Base-by-base conservation (phyloP, 257 asterid genomes). In the Scutellaria minor region DNA sequence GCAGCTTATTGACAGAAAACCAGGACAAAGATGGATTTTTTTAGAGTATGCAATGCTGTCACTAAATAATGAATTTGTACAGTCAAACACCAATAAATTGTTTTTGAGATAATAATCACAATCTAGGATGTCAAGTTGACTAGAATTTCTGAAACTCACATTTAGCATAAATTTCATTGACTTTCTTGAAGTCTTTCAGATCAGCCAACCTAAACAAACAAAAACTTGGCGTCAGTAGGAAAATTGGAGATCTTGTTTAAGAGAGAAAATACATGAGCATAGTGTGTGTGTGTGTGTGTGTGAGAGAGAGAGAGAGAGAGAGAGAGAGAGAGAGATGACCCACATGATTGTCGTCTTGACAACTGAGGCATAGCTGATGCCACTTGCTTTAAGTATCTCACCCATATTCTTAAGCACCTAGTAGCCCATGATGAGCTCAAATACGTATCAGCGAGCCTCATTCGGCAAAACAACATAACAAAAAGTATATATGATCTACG, bases 311-410 rank as follows among this genome's bases (percentile, higher is more conserved):
- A 59, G 55, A 59, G 50, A n/a, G 13, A 9, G 70, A 48, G 58
- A 46, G 39, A 65, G 69, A 60, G 55, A 60, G 50, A 14, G 13
- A 9, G 54, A 47, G 65, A 81, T 44, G 70, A 67, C 97, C 12
- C 70, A 95, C 99, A 95, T 83, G 78, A 95, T 95, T 56, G 99
- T 95, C 46, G 99, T 95, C 96, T 95, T 95, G 74, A 92, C 99
- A 75, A 95, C 99, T 7, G 98, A 90, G 70, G 96, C 77, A 73
- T 95, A 95, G 91, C 82, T 77, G 67, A 83, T 89, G 35, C 98
- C 99, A 62, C 97, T 75, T 62, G 96, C 99, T 87, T 95, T 90
- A 66, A 95, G 96, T 81, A 95, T 95, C 85, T 92, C 97, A 13
- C 99, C 99, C 88, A 95, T 88, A 75, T 95, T 95, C 87, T 92